phyloP scores from a whole-genome alignment of 1,139 yeast species.

The Debaryomycetaceae sp. region DNA sequence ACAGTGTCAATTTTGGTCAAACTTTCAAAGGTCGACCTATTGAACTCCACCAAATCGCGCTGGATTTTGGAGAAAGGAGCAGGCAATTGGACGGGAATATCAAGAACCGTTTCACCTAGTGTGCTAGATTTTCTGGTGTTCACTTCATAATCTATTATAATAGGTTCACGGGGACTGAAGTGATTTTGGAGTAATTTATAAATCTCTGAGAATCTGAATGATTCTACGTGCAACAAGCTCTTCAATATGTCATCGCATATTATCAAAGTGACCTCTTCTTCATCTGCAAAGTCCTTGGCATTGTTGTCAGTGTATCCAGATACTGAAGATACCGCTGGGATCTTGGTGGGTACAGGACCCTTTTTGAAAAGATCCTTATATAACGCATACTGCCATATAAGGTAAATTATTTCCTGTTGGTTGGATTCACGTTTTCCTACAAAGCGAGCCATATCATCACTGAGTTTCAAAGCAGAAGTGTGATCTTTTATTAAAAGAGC shows the following conservation, averaged over 20 bases:
- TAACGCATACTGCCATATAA: slow-evolving; percentile 85
- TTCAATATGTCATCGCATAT: slow-evolving; percentile 68
- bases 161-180: slow-evolving; percentile 74
- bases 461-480: slow-evolving; percentile 55
- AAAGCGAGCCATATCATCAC: slow-evolving; percentile 59
- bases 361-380: slow-evolving; percentile 62
- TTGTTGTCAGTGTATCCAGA: slow-evolving; percentile 9
- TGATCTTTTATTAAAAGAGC: slow-evolving; percentile 81
- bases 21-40: slow-evolving; percentile 37
- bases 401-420: slow-evolving; percentile 81
- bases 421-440: slow-evolving; percentile 77
- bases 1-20: slow-evolving; percentile 44
- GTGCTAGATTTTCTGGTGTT: slow-evolving; percentile 75
- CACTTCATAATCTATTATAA: slow-evolving; percentile 68
- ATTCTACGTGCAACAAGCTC: slow-evolving; percentile 50
- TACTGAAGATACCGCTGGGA: slow-evolving; percentile 35
- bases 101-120: slow-evolving; percentile 76
- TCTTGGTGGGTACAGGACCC: slow-evolving; percentile 26
- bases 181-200: slow-evolving; percentile 61
- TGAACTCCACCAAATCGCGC: slow-evolving; percentile 36
- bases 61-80: slow-evolving; percentile 40
- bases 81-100: slow-evolving; percentile 62
- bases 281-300: slow-evolving; percentile 21
- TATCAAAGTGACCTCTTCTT: slow-evolving; percentile 42
- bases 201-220: slow-evolving; percentile 68